Evolutionary conservation across 139 green algal genomes (phyloP), one percentile per base, ranked within the genome.

Genomic region (Volvox africanus): DNA sequence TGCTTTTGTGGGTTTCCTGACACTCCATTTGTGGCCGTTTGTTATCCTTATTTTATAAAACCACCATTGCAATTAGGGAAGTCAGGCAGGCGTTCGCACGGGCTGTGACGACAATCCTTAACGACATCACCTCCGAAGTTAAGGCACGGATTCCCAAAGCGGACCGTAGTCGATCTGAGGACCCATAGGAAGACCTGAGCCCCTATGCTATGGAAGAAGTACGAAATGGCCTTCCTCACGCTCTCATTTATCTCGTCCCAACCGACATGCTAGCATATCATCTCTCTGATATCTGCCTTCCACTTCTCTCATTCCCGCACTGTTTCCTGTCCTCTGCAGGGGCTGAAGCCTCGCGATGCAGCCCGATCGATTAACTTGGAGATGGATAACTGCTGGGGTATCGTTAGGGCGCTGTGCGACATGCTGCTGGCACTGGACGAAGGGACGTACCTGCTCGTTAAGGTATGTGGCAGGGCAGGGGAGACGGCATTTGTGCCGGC

Each of bases 361-460:
- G 96, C 98, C 1, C 73, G 89, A 55, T 98, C 99, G 95, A 99
- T 99, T 93, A 98, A 97, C 89, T 94, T 99, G 61, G 97, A 94
- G 89, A 96, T 99, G 93, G 97, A 98, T 88, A 99, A 99, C 96
- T 97, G 97, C 93, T 99, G 98, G 98, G 98, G 98, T 91, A 98
- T 99, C 50, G 93, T 99, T 81, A 96, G 96, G 24, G 95, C 94
- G 61, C 90, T 99, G 36, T 92, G 98, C 30, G 97, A 99, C 91
- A 90, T 99, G 92, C 96, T 97, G 86, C 92, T 97, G 62, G 96
- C 95, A 89, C 91, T 97, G 80, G 93, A 96, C 24, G 96, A 98
- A 28, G 95, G 97, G 80, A 96, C 96, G 76, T 99, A 98, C 93
- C 94, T 99, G 36, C 92, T 99, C 67, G 94, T 99, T 18, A 96